Percentiles rank a stretch among this genome's conserved stretches.
These are phyloP conservation scores for Zygoascus ofunaensis DNA, from an alignment of 805 yeast species.

Conservation along the genomic window DNA sequence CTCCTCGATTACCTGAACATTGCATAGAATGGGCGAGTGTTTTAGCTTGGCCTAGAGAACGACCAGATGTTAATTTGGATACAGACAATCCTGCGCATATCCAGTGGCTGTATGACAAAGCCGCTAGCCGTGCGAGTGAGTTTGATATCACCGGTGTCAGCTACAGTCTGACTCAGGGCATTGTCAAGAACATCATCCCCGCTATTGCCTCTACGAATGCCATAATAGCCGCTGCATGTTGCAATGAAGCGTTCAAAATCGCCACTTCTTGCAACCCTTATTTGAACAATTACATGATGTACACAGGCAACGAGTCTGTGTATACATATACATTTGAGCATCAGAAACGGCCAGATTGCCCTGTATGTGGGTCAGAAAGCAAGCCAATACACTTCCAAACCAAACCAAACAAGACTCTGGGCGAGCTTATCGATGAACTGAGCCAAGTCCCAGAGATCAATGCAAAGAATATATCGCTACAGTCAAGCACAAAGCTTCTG, in stretches of 20 bases:
- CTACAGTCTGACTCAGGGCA: slow-evolving; percentile 65
- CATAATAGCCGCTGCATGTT: slow-evolving; percentile 78
- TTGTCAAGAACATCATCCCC: slow-evolving; percentile 85
- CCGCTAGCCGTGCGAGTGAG: slow-evolving; percentile 49
- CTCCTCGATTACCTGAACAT: slow-evolving; percentile 91
- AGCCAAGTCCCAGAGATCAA: slow-evolving; percentile 22
- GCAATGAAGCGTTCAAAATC: slow-evolving; percentile 76
- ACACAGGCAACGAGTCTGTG: slow-evolving; percentile 72
- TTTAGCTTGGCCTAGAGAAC: slow-evolving; percentile 56
- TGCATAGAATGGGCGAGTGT: slow-evolving; percentile 86
- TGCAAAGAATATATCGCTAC: slow-evolving; percentile 38
- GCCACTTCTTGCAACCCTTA: slow-evolving; percentile 60
- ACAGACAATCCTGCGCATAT: slow-evolving; percentile 62
- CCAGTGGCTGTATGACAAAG: slow-evolving; percentile 47
- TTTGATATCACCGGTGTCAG: slow-evolving; percentile 69
- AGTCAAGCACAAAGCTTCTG: slow-evolving; percentile 33
- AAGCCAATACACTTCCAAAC: slow-evolving; percentile 17
- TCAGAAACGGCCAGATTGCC: slow-evolving; percentile 52
- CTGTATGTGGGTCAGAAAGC: slow-evolving; percentile 55
- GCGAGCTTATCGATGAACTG: slow-evolving; percentile 37
- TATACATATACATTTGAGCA: slow-evolving; percentile 66
- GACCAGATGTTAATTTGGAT: slow-evolving; percentile 41
- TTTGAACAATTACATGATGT: slow-evolving; percentile 73
- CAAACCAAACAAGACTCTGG: slow-evolving; percentile 26
- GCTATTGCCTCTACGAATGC: slow-evolving; percentile 94